phyloP scores from a whole-genome alignment of 2,329 filamentous ascomycete genomes.

The Fusarium solani-melongenae region DNA sequence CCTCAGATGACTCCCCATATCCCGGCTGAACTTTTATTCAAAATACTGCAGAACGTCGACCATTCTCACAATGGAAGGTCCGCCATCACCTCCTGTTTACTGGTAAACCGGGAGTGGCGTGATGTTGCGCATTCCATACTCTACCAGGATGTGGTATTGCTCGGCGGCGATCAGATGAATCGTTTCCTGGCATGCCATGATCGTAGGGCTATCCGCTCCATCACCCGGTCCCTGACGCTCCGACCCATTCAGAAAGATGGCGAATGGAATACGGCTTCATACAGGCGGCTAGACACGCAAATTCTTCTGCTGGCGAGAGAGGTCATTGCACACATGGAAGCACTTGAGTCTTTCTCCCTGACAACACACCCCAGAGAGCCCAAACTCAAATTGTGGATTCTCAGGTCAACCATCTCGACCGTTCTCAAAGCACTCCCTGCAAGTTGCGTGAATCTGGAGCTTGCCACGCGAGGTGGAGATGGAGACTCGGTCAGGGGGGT shows the following conservation, averaged over 20 bases:
- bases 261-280: not conserved
- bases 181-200: not conserved
- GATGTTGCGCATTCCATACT: not conserved
- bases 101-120: not conserved
- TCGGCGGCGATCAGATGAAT: not conserved
- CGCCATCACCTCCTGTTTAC: not conserved
- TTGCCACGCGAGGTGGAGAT: not conserved
- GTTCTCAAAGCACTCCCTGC: not conserved
- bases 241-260: not conserved
- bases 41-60: not conserved
- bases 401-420: not conserved
- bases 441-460: conserved; percentile 1
- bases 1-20: not conserved
- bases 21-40: not conserved
- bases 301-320: not conserved
- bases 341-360: not conserved
- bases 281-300: not conserved
- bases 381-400: not conserved
- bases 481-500: not conserved
- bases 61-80: not conserved
- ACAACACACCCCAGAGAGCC: not conserved
- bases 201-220: not conserved
- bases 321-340: not conserved
- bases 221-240: not conserved
- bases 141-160: not conserved